Evolutionary conservation across 1,139 yeast genomes (phyloP), one percentile per base, ranked within the genome.

Genomic region (Protomyces macrosporus): DNA sequence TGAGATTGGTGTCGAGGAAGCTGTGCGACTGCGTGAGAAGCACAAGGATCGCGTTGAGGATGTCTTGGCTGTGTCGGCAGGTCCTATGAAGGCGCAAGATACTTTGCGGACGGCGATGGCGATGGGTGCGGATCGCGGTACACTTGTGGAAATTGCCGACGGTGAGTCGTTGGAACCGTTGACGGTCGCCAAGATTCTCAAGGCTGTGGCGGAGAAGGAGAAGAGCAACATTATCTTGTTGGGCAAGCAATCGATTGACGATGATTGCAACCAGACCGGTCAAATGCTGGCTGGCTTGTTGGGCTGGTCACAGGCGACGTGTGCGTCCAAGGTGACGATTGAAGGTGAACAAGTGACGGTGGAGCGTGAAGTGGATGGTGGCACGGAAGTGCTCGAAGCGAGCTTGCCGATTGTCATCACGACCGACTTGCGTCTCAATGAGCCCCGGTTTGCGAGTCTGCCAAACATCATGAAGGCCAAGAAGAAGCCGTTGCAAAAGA

Each of bases 391-490:
- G 14, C 80, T 93, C 65, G 81, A 82, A 63, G 90, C 96, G 45
- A 78, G 83, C 69, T 81, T 91, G 67, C 98, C 98, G 54, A 74
- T 91, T 79, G 82, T 93, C 66, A 83, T 93, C 71, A 90, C 98
- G 55, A 87, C 98, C 1, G 98, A 93, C 75, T 81, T 93, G 71
- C 87, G 98, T 76, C 82, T 93, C 72, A 93, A 93, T 74, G 95
- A 85, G 73, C 98, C 98, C 63, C 84, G 97, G 71, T 93, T 90
- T 73, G 97, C 96, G 23, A 85, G 95, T 9, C 81, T 93, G 72
- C 97, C 97, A 65, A 93, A 91, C 75, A 84, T 90, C 77, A 93
- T 93, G 98, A 93, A 93, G 80, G 98, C 98, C 64, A 93, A 93
- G 81, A 91, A 91, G 84, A 90, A 90, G 81, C 97, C 97, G 6